Conservation (phyloP, 352 stramenopile genomes). For the Phytophthora pisi region DNA sequence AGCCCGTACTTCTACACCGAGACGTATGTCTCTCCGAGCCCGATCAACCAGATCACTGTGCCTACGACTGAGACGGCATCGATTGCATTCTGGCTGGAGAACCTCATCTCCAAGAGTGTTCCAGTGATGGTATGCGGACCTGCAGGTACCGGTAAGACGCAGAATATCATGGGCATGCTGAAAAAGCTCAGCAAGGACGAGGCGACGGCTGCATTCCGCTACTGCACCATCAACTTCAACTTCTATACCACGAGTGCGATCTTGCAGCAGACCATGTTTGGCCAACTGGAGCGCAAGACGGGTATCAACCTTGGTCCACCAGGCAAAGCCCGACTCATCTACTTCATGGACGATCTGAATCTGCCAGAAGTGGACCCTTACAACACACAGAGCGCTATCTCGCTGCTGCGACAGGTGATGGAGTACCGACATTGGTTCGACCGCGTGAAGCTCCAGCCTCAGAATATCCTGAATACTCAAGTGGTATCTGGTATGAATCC, state of each 20-base stretch:
- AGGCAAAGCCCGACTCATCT: slow-evolving; percentile 93
- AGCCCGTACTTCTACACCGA: slow-evolving; percentile 95
- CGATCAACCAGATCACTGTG: slow-evolving; percentile 92
- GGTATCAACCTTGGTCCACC: slow-evolving; percentile 93
- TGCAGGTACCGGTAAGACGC: slow-evolving; percentile 95
- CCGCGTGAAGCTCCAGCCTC: slow-evolving; percentile 91
- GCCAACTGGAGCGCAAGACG: slow-evolving; percentile 95
- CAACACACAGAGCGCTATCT: slow-evolving; percentile 96
- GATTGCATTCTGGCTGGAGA: slow-evolving; percentile 96
- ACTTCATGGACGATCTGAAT: slow-evolving; percentile 98
- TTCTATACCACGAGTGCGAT: slow-evolving; percentile 96
- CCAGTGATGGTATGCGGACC: slow-evolving; percentile 95
- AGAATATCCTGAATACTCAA: slow-evolving; percentile 96
- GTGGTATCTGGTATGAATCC: slow-evolving; percentile 97
- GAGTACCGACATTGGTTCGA: slow-evolving; percentile 96
- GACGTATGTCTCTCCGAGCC: slow-evolving; percentile 83
- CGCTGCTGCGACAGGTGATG: slow-evolving; percentile 94
- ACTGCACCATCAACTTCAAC: slow-evolving; percentile 97
- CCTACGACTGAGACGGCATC: slow-evolving; percentile 96
- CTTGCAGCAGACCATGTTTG: slow-evolving; percentile 93
- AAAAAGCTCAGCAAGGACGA: slow-evolving; percentile 92
- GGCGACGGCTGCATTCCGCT: slow-evolving; percentile 80
- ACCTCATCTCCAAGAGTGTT: slow-evolving; percentile 89
- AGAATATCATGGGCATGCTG: slow-evolving; percentile 95
- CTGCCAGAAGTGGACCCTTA: slow-evolving; percentile 95